A percentile compares a stretch with the other conserved stretches of the same genome.
Conservation (phyloP, 192 early-diverging fungal genomes). For the Coemansia sp. region DNA sequence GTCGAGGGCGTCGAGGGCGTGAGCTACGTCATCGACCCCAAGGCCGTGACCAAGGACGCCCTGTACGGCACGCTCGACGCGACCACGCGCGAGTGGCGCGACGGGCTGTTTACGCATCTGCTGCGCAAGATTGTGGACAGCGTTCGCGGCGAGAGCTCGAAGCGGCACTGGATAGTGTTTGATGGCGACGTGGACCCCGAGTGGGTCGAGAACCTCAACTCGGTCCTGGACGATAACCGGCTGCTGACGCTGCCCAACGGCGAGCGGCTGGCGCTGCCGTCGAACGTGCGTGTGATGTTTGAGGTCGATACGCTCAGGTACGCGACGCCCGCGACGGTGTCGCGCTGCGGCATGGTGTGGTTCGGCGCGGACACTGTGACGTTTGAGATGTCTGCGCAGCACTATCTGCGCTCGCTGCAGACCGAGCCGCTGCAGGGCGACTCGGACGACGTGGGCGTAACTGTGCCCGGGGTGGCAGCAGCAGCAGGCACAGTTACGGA, state of each 20-base stretch:
- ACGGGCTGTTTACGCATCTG: slow-evolving; percentile 97
- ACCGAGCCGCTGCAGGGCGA: slow-evolving; percentile 73
- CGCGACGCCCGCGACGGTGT: slow-evolving; percentile 97
- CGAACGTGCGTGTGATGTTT: slow-evolving; percentile 98
- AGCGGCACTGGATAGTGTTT: slow-evolving; percentile 99
- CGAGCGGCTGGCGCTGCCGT: slow-evolving; percentile 91
- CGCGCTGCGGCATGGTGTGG: slow-evolving; percentile 99
- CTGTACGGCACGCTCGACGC: slow-evolving; percentile 95
- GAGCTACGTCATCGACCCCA: slow-evolving; percentile 95
- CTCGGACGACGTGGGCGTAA: slow-evolving; percentile 40
- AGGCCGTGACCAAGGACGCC: slow-evolving; percentile 95
- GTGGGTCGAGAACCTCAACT: slow-evolving; percentile 98
- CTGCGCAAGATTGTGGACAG: slow-evolving; percentile 98
- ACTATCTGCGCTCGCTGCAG: slow-evolving; percentile 82
- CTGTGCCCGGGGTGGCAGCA: slow-evolving; percentile 50
- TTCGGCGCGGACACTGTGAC: slow-evolving; percentile 90
- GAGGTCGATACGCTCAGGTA: slow-evolving; percentile 99
- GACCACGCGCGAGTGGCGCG: slow-evolving; percentile 99
- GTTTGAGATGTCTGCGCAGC: slow-evolving; percentile 70
- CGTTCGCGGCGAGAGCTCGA: slow-evolving; percentile 89
- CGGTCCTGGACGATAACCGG: slow-evolving; percentile 97
- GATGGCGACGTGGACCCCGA: slow-evolving; percentile 99
- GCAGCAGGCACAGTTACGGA: slow-evolving; percentile 5
- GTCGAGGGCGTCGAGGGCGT: slow-evolving; percentile 90
- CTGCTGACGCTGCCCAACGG: slow-evolving; percentile 97